Conservation (phyloP, 2,329 filamentous ascomycete species). For the Aspergillus pseudoviridinutans region DNA sequence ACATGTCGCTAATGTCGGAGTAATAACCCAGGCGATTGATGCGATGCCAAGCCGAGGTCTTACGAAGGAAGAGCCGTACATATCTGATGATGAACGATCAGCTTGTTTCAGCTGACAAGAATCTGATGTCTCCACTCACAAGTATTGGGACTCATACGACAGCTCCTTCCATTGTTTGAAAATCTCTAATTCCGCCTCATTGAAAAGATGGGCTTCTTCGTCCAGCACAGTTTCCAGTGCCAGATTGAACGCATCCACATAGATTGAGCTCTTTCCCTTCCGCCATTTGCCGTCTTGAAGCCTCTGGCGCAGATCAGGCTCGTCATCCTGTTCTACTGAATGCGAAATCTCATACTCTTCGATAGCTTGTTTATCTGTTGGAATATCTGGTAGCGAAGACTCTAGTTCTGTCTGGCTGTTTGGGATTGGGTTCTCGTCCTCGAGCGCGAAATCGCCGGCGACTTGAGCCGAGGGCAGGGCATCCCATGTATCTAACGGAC, state of each 20-base stretch:
- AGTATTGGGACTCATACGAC: slow-evolving; percentile 81
- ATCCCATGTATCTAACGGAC: slow-evolving; percentile 35
- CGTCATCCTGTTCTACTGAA: slow-evolving; percentile 48
- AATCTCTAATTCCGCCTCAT: slow-evolving; percentile 69
- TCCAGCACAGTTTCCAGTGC: slow-evolving; percentile 84
- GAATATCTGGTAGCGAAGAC: slow-evolving; percentile 64
- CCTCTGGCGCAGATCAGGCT: slow-evolving; percentile 45
- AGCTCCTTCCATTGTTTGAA: slow-evolving; percentile 72
- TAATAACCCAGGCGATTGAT: slow-evolving; percentile 73
- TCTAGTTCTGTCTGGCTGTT: slow-evolving; percentile 63
- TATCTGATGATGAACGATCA: slow-evolving; percentile 54
- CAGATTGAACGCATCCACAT: slow-evolving; percentile 95
- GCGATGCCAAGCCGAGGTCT: slow-evolving; percentile 88
- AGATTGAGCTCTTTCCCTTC: slow-evolving; percentile 80
- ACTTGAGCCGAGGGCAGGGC: slow-evolving; percentile 10
- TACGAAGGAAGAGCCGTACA: slow-evolving; percentile 86
- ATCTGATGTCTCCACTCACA: slow-evolving; percentile 53
- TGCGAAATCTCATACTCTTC: slow-evolving; percentile 72
- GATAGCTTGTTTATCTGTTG: slow-evolving; percentile 67
- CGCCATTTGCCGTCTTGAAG: slow-evolving; percentile 62
- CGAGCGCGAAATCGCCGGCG: not conserved
- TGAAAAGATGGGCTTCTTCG: slow-evolving; percentile 84
- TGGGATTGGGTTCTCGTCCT: slow-evolving; percentile 10
- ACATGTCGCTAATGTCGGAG: slow-evolving; percentile 73
- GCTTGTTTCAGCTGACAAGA: not conserved